Evolutionary conservation across 192 early-diverging fungal genomes (phyloP).

Genomic region (Coemansia erecta): DNA sequence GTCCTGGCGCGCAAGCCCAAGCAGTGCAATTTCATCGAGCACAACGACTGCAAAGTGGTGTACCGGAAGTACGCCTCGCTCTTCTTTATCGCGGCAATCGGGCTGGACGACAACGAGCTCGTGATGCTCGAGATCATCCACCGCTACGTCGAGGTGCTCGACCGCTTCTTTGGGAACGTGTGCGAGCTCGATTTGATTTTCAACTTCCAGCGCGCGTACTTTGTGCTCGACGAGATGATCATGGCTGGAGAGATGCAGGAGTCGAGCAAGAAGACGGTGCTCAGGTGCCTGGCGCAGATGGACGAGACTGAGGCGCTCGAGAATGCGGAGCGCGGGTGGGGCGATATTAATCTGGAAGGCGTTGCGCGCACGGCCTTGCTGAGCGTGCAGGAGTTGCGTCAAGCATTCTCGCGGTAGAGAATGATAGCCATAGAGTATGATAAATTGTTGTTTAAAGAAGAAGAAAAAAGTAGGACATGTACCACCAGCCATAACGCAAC

Average conservation of each 20-base stretch:
- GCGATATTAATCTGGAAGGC: constrained; percentile 53
- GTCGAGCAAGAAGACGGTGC: constrained; percentile 79
- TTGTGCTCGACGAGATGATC: constrained; percentile 82
- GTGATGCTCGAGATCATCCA: constrained; percentile 94
- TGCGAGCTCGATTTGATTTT: constrained; percentile 97
- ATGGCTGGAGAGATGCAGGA: constrained; percentile 95
- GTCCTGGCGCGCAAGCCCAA: constrained; percentile 85
- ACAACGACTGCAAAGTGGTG: constrained; percentile 84
- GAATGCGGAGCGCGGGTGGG: constrained; percentile 64
- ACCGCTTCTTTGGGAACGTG: constrained; percentile 96
- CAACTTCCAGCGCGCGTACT: constrained; percentile 93
- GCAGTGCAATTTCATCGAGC: constrained; percentile 99
- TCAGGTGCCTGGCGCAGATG: constrained; percentile 70
- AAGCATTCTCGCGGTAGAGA: constrained; percentile 36
- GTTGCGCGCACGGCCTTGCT: constrained; percentile 50
- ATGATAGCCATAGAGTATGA: neutral
- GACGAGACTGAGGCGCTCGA: constrained; percentile 75
- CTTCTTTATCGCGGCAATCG: constrained; percentile 96
- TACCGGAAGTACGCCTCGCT: constrained; percentile 91
- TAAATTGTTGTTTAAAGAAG: neutral
- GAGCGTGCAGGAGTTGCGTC: constrained; percentile 45
- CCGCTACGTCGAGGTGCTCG: constrained; percentile 95
- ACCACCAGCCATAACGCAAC: constrained; percentile 59
- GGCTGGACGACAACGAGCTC: constrained; percentile 90
- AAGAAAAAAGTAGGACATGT: no score